Percentiles rank a stretch among this genome's conserved stretches.
Evolutionary conservation across 495 filamentous ascomycete genomes (phyloP).

Genomic region (Neurospora intermedia): DNA sequence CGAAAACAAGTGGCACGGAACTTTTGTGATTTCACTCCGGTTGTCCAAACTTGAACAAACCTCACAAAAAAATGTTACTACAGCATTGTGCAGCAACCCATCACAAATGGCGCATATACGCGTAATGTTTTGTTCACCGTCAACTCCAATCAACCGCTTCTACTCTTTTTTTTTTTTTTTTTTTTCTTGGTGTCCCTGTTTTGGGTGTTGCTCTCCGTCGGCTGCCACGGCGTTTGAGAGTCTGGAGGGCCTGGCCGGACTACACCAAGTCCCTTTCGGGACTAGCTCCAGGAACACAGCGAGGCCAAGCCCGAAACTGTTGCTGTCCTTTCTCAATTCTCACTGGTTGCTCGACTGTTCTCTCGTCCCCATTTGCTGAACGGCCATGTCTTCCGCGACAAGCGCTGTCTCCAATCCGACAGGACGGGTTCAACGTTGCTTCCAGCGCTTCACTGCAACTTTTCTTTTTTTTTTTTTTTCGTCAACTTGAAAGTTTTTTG

Average conservation of each 20-base stretch:
- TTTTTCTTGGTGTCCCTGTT: not conserved
- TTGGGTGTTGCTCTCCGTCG: not conserved
- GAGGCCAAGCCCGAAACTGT: slow-evolving; percentile 5
- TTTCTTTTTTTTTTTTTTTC: not conserved
- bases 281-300: slow-evolving; percentile 20
- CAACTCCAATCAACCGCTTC: not conserved
- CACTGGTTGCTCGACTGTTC: not conserved
- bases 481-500: not conserved
- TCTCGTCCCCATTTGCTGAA: not conserved
- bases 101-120: not conserved
- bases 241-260: not conserved
- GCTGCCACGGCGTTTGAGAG: not conserved
- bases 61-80: not conserved
- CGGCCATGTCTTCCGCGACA: not conserved
- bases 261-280: not conserved
- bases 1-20: not conserved
- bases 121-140: not conserved
- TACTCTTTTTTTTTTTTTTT: not conserved
- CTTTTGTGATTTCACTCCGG: not conserved
- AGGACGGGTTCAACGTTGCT: not conserved
- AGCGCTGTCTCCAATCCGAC: not conserved
- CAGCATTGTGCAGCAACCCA: not conserved
- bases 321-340: not conserved
- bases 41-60: not conserved
- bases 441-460: not conserved